Base-by-base conservation (phyloP, 2,329 filamentous ascomycete genomes). In the Didymella keratinophila region DNA sequence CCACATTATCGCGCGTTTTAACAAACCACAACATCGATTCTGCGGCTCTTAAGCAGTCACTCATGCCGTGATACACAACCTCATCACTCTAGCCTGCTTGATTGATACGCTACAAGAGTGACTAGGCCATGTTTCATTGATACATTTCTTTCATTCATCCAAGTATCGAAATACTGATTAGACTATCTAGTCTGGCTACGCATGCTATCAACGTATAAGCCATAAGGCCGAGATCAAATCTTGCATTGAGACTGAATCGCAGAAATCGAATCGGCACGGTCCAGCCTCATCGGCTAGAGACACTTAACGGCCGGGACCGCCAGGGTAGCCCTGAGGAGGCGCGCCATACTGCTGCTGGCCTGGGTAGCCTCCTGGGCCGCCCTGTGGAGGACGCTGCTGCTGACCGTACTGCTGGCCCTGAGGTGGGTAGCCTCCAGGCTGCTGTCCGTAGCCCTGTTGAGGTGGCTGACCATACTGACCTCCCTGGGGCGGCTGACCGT, bases 271-370 rank as follows among this genome's bases (percentile, higher is more conserved):
- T 8, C 9, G 27, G 8, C 52, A 10, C 12, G 23, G 3, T 14
- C 34, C 9, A 10, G 25, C 1, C 4, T 4, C 14, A 4, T 12
- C 5, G 23, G 23, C 41, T 43, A 20, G 16, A 14, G 23, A 25
- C n/a, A 6, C 21, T 58, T 41, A 58, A 37, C 56, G 56, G 27
- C 56, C 56, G 6, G 56, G 56, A 20, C 56, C 56, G 21, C 56
- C 56, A 30, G 56, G 56, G 39, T 60, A 60, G 28, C 66, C 67
- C 20, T 58, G 63, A n/a, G 66, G 66, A 7, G 63, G 60, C 14
- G 58, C 55, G 12, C 66, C 65, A 27, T 66, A 66, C 50, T 67
- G 63, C 61, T 69, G 67, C 48, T 69, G 65, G 10, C 66, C 65
- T 12, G 67, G 65, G 11, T 69, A 68, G 16, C 67, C 67, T 12